phyloP scores from a whole-genome alignment of 805 yeast genomes.

The Ogataea naganishii region DNA sequence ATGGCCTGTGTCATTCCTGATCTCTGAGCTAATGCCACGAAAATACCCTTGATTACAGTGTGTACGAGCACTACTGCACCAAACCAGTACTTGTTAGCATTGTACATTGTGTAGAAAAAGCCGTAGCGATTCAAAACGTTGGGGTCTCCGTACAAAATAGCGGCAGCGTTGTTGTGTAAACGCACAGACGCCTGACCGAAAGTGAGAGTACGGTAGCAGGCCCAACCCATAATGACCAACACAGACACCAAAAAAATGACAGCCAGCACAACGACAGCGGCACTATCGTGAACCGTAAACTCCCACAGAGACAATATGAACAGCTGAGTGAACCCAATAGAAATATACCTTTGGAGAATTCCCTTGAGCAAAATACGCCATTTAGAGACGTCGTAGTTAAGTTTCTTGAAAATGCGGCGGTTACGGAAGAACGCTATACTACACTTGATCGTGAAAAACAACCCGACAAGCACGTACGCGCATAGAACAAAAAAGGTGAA shows the following conservation, averaged over 20 bases:
- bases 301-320: conserved; percentile 81
- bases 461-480: conserved; percentile 61
- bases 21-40: conserved; percentile 70
- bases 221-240: conserved; percentile 52
- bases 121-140: conserved; percentile 72
- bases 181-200: conserved; percentile 57
- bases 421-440: conserved; percentile 41
- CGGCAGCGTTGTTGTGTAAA: conserved; percentile 74
- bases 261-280: conserved; percentile 81
- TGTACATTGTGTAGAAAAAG: conserved; percentile 82
- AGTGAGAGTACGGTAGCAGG: conserved; percentile 51
- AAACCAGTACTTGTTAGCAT: conserved; percentile 78
- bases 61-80: conserved; percentile 56
- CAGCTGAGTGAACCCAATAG: conserved; percentile 80
- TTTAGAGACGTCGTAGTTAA: conserved; percentile 45
- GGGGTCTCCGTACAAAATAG: conserved; percentile 73
- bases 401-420: too few species aligned
- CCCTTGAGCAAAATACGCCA: conserved; percentile 68
- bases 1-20: conserved; percentile 79
- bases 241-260: conserved; percentile 59
- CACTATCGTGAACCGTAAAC: conserved; percentile 71
- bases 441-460: conserved; percentile 48
- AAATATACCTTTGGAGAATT: conserved; percentile 65
- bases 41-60: conserved; percentile 56
- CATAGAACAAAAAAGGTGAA: conserved; percentile 77